Evolutionary conservation across 208 protist genomes (phyloP).

Genomic region (Vickermania ingenoplastis): DNA sequence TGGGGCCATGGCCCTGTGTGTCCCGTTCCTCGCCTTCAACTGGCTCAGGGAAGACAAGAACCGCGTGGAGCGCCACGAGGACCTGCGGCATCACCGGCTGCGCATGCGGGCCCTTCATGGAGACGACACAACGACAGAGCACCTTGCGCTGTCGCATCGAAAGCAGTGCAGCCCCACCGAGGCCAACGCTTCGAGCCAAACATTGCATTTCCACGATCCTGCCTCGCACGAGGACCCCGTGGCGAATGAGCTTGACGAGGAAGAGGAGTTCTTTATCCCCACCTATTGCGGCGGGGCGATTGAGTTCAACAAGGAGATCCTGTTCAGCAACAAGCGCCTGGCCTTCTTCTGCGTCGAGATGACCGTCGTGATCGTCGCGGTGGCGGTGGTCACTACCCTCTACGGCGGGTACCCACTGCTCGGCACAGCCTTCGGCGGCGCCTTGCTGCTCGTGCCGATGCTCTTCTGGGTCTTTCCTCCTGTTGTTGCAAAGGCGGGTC

Average conservation of each 20-base stretch:
- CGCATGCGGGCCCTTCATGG: slow-evolving; percentile 5
- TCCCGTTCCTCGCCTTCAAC: slow-evolving; percentile 43
- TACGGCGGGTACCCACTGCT: slow-evolving; percentile 4
- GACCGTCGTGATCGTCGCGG: slow-evolving; percentile 19
- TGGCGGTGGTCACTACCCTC: slow-evolving; percentile 24
- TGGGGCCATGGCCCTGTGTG: slow-evolving; percentile 14
- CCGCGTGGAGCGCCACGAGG: slow-evolving; percentile 18
- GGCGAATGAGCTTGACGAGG: not conserved
- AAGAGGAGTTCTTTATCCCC: slow-evolving; percentile 1
- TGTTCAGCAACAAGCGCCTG: slow-evolving; percentile 23
- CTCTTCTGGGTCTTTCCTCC: slow-evolving; percentile 1
- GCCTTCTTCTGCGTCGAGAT: slow-evolving; percentile 30
- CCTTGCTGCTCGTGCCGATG: not conserved
- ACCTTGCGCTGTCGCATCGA: not conserved
- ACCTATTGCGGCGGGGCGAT: slow-evolving; percentile 14
- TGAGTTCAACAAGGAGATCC: slow-evolving; percentile 33
- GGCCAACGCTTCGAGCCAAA: not conserved
- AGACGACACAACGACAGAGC: slow-evolving; percentile 7
- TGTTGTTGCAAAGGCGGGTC: slow-evolving; percentile 1
- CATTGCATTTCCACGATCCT: no score
- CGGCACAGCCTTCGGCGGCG: not conserved
- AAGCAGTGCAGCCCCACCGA: not conserved
- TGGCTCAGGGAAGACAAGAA: slow-evolving; percentile 34
- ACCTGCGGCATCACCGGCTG: slow-evolving; percentile 6
- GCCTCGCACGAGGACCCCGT: not conserved